Percentiles rank a stretch among this genome's conserved stretches.
Conservation (phyloP, 2,329 filamentous ascomycete species). For the Diaporthe vaccinii region DNA sequence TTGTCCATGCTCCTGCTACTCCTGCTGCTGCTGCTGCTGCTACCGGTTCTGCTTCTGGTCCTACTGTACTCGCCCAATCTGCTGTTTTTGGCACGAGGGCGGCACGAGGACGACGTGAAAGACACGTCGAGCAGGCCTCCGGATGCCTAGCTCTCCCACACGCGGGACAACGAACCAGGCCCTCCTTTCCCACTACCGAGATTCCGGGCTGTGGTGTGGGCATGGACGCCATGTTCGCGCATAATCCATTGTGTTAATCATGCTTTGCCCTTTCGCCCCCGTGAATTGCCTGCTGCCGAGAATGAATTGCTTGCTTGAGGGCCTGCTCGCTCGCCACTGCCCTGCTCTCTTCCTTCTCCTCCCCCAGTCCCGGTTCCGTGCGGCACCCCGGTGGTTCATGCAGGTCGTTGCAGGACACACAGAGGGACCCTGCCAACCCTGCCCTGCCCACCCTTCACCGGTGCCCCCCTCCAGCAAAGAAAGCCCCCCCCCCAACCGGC, state of each 20-base stretch:
- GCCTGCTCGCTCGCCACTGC: not conserved
- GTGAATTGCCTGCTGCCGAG: not conserved
- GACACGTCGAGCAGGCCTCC: not conserved
- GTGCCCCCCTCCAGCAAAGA: not conserved
- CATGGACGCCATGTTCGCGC: constrained; percentile 26
- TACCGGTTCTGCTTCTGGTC: not conserved
- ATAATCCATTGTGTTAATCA: constrained; percentile 18
- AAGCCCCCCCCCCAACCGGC: constrained; percentile 8
- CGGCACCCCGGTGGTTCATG: constrained; percentile 32
- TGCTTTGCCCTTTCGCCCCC: constrained; percentile 7
- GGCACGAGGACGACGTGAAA: not conserved
- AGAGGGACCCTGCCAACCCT: constrained; percentile 3
- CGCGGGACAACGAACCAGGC: not conserved
- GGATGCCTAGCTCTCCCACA: not conserved
- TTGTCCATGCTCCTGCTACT: not conserved
- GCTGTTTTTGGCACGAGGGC: constrained; percentile 12
- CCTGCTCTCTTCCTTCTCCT: not conserved
- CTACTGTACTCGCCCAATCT: constrained; percentile 4
- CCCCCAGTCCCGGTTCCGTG: constrained; percentile 18
- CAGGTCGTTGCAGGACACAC: constrained; percentile 24
- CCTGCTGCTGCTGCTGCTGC: not conserved
- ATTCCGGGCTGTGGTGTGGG: not conserved
- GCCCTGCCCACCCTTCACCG: not conserved
- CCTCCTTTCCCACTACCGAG: not conserved
- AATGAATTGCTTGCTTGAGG: not conserved